phyloP scores from a whole-genome alignment of 129 eudicot genomes.

The Tanacetum coccineum region DNA sequence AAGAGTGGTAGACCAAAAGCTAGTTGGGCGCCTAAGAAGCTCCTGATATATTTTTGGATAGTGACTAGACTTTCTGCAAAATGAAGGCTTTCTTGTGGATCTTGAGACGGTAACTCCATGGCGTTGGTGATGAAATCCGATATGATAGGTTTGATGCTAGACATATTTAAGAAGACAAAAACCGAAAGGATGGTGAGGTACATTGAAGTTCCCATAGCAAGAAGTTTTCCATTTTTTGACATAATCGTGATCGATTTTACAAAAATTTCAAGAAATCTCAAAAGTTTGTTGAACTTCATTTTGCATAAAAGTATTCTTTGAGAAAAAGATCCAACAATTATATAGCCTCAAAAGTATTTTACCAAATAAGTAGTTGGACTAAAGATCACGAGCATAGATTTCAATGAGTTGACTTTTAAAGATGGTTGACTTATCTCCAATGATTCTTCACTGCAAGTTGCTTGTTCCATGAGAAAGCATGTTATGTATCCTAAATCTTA shows the following conservation, averaged over 20 bases:
- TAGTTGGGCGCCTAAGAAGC: slow-evolving; percentile 8
- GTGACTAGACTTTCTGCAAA: background rate
- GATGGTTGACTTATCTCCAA: too few relatives aligned
- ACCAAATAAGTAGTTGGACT: too few relatives aligned
- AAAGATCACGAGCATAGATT: too few relatives aligned
- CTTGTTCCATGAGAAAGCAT: too few relatives aligned
- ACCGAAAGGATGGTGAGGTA: background rate
- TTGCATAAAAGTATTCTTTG: background rate
- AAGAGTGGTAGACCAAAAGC: slow-evolving; percentile 16
- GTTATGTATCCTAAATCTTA: too few relatives aligned
- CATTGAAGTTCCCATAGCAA: slow-evolving; percentile 7
- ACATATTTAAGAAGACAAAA: slow-evolving; percentile 5
- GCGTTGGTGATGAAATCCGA: background rate
- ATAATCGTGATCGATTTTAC: slow-evolving; percentile 13
- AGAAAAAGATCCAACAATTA: background rate
- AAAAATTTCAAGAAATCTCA: slow-evolving; percentile 2
- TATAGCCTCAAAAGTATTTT: background rate
- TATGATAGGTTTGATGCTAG: slow-evolving; percentile 10
- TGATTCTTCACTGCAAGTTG: too few relatives aligned
- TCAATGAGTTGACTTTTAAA: too few relatives aligned
- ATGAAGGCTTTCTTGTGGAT: slow-evolving; percentile 8
- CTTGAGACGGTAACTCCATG: slow-evolving; percentile 5
- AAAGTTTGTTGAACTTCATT: slow-evolving; percentile 9
- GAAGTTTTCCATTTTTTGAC: slow-evolving; percentile 17
- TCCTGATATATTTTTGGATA: slow-evolving; percentile 13